phyloP scores from a whole-genome alignment of 1,284 basidiomycete genomes.

The Ceratobasidium theobromae region DNA sequence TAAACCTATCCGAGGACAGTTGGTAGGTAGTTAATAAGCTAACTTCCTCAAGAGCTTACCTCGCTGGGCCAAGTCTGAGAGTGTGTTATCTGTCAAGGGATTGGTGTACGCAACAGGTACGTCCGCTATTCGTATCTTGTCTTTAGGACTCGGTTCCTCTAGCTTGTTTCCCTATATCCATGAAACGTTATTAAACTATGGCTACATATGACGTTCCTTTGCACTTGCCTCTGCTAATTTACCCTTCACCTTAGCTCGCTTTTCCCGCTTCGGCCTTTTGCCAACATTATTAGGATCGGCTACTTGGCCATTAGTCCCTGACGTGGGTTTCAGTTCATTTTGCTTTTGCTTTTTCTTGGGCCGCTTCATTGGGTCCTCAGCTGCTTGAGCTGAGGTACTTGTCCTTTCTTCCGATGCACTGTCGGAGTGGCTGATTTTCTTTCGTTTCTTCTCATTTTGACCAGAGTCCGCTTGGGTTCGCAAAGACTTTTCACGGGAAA shows the following conservation, averaged over 20 bases:
- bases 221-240: not conserved
- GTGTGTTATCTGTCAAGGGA: conserved; percentile 17
- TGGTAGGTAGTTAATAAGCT: no score
- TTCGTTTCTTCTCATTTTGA: not conserved
- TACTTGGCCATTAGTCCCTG: not conserved
- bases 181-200: not conserved
- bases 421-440: not conserved
- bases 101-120: conserved; percentile 18
- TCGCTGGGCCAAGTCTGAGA: conserved; percentile 18
- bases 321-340: not conserved
- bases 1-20: conserved; percentile 12
- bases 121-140: conserved; percentile 22
- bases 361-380: not conserved
- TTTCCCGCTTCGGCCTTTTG: conserved; percentile 4
- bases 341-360: conserved; percentile 15
- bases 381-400: not conserved
- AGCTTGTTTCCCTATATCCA: not conserved
- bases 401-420: not conserved
- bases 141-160: not conserved
- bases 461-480: not conserved
- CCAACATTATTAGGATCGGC: not conserved
- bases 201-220: not conserved
- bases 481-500: not conserved
- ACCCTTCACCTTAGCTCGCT: conserved; percentile 21
- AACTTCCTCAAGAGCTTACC: not conserved